phyloP scores from a whole-genome alignment of 495 filamentous ascomycete genomes.

The Podospora pseudopauciseta region DNA sequence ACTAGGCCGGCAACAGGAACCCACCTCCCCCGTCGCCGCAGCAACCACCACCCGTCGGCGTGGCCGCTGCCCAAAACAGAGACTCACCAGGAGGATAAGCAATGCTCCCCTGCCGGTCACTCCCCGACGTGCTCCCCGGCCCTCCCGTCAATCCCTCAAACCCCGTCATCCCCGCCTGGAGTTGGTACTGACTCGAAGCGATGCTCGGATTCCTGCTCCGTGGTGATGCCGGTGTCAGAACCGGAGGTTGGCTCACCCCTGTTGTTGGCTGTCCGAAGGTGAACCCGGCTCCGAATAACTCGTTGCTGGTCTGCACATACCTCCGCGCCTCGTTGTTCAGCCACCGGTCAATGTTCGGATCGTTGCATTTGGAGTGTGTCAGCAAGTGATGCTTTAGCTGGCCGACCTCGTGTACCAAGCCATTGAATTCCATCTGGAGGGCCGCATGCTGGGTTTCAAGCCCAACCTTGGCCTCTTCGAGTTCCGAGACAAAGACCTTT shows the following conservation, averaged over 20 bases:
- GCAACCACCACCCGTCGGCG: slow-evolving; percentile 7
- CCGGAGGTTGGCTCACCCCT: not conserved
- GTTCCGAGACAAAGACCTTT: slow-evolving; percentile 64
- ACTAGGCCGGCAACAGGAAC: not conserved
- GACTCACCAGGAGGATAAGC: slow-evolving; percentile 31
- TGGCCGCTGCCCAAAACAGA: not conserved
- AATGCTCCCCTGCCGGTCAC: slow-evolving; percentile 26
- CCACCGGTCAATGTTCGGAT: slow-evolving; percentile 48
- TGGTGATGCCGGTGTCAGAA: slow-evolving; percentile 13
- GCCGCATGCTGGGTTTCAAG: slow-evolving; percentile 36
- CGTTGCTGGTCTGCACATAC: slow-evolving; percentile 36
- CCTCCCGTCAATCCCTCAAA: slow-evolving; percentile 16
- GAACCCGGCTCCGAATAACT: slow-evolving; percentile 31
- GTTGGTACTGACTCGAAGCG: slow-evolving; percentile 21
- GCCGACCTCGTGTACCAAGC: slow-evolving; percentile 46
- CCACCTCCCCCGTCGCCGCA: not conserved
- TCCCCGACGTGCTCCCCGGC: not conserved
- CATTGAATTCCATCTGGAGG: slow-evolving; percentile 39
- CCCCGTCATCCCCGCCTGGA: slow-evolving; percentile 12
- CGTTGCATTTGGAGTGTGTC: slow-evolving; percentile 56
- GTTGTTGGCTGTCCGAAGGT: slow-evolving; percentile 14
- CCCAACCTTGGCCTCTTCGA: slow-evolving; percentile 50
- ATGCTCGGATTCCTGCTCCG: slow-evolving; percentile 25
- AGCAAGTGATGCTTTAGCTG: slow-evolving; percentile 56
- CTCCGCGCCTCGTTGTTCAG: slow-evolving; percentile 43